Evolutionary conservation across 768 basidiomycete genomes (phyloP), one percentile per base, ranked within the genome.

Genomic region (Mycena crocata): DNA sequence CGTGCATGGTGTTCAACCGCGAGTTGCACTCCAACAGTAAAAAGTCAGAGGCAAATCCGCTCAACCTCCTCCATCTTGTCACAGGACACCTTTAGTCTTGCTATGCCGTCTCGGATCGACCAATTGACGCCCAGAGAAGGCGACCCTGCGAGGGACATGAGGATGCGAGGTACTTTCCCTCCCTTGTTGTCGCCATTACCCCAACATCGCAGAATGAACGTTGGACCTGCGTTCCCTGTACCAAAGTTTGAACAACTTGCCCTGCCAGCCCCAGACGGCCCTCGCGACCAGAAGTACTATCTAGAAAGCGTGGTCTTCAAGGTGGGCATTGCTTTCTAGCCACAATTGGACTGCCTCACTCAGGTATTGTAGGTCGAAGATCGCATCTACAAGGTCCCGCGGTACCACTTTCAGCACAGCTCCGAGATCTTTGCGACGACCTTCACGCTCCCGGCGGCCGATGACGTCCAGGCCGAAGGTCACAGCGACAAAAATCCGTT

Each of bases 341-440:
- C n/a, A 17, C 24, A 3, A 60, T 5, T 24, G 10, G 23, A 30
- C n/a, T n/a, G 17, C 17, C 24, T 21, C 5, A 35, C 44, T 30
- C 28, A 57, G 21, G n/a, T 31, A 23, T 12, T 24, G 3, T 19
- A 83, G 82, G 82, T 82, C 31, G 83, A 83, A 49, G 74, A 76
- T 44, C 69, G 68, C 15, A 61, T 81, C 26, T 84, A 82, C 75
- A 80, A 80, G 60, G 71, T 83, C 14, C 82, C 81, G 19, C 74
- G 75, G 17, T 71, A 74, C n/a, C 73, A 77, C 28, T 78, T 84
- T 31, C 68, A 74, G 34, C 71, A 73, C 21, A 73, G 75, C 44
- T 83, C 81, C 0, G 73, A 75, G 5, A 73, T 82, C 2, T 81
- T 83, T 68, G 67, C 68, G 13, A 58, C 76, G 12, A 75, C 80